A percentile compares a stretch with the other conserved stretches of the same genome.
Conservation (phyloP, 345 rosid species). For the Populus alba region DNA sequence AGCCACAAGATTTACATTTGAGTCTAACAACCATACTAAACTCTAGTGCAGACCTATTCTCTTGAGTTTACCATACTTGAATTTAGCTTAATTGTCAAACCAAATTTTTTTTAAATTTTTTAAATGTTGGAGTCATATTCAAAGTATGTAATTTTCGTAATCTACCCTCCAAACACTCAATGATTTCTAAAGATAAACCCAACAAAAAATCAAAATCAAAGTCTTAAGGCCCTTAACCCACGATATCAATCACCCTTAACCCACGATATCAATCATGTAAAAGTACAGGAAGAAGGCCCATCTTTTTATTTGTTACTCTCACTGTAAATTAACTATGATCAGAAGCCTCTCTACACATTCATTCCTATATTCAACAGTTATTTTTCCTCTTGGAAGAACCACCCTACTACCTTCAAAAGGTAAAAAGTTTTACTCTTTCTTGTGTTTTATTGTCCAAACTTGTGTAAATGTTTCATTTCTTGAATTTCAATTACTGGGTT, state of each 20-base stretch:
- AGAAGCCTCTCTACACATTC: not conserved
- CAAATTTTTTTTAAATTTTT: too few relatives aligned
- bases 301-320: not conserved
- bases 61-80: too few relatives aligned
- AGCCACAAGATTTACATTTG: too few relatives aligned
- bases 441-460: not conserved
- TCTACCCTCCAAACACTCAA: not conserved
- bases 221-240: not conserved
- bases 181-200: not conserved
- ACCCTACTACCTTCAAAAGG: not conserved
- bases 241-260: not conserved
- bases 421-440: not conserved
- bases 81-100: rapidly evolving
- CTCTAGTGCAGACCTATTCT: too few relatives aligned
- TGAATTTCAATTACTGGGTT: not conserved
- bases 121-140: not conserved
- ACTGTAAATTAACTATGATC: not conserved
- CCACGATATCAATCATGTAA: not conserved
- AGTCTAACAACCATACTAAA: rapidly evolving
- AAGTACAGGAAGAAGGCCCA: not conserved
- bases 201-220: not conserved
- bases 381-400: not conserved
- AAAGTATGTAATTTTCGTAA: not conserved
- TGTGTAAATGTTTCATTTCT: not conserved
- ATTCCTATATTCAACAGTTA: not conserved